phyloP scores from a whole-genome alignment of 1,139 yeast species.

The Pichia sp. region DNA sequence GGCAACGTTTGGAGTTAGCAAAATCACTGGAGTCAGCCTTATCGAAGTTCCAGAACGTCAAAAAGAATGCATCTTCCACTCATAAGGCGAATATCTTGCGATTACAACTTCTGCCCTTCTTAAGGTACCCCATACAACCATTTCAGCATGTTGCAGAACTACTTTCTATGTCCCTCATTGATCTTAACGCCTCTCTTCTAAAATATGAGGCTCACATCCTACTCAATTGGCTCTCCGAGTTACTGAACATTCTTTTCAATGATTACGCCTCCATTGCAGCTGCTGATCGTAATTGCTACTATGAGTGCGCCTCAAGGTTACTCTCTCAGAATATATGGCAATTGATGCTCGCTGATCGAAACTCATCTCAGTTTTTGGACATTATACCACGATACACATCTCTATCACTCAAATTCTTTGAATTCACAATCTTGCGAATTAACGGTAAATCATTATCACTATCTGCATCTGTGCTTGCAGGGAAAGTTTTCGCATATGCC shows the following conservation, averaged over 20 bases:
- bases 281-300: slow-evolving; percentile 60
- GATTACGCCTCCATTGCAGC: slow-evolving; percentile 32
- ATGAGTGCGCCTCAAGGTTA: slow-evolving; percentile 67
- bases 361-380: slow-evolving; percentile 7
- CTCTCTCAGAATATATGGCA: slow-evolving; percentile 62
- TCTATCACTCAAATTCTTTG: slow-evolving; percentile 47
- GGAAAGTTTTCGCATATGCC: slow-evolving; percentile 67
- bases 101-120: slow-evolving; percentile 57
- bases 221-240: slow-evolving; percentile 60
- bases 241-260: slow-evolving; percentile 38
- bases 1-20: slow-evolving; percentile 18
- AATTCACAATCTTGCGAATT: slow-evolving; percentile 45
- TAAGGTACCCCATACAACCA: slow-evolving; percentile 24
- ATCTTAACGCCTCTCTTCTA: slow-evolving; percentile 11
- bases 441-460: slow-evolving; percentile 50
- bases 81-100: slow-evolving; percentile 62
- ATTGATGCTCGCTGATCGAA: slow-evolving; percentile 17
- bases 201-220: slow-evolving; percentile 23
- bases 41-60: slow-evolving; percentile 43
- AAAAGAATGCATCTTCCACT: slow-evolving; percentile 31
- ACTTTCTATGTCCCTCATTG: slow-evolving; percentile 8
- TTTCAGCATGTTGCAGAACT: slow-evolving; percentile 4
- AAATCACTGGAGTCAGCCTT: slow-evolving; percentile 40
- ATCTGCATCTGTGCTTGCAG: slow-evolving; percentile 66
- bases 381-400: slow-evolving; percentile 25